Evolutionary conservation across 176 grass and related monocot species (phyloP).

Genomic region (Lolium multiflorum): DNA sequence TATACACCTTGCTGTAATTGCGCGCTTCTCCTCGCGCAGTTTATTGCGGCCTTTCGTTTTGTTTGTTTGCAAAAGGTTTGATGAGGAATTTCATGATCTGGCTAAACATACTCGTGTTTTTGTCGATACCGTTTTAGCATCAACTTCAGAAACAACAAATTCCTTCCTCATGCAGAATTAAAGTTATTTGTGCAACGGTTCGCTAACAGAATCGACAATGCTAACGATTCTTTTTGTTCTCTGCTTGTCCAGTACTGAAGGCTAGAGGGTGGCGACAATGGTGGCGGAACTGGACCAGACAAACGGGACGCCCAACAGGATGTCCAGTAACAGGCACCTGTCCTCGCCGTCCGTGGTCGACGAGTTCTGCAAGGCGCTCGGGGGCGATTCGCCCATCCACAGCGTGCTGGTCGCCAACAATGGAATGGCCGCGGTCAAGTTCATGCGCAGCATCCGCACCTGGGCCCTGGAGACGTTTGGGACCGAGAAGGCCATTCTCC

Average conservation of each 20-base stretch:
- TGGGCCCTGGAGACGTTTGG: constrained; percentile 96
- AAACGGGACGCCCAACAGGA: constrained; percentile 56
- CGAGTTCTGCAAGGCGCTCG: constrained; percentile 81
- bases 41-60: not conserved
- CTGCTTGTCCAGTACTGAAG: constrained; percentile 52
- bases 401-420: constrained; percentile 97
- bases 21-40: not conserved
- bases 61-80: not conserved
- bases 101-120: not conserved
- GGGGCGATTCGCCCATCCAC: constrained; percentile 78
- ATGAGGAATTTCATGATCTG: not conserved
- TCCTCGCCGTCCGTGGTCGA: constrained; percentile 61
- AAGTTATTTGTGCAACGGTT: not conserved
- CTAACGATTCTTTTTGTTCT: constrained; percentile 2
- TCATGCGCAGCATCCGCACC: constrained; percentile 85
- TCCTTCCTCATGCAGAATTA: not conserved
- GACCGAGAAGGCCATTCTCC: constrained; percentile 87
- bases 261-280: constrained; percentile 22
- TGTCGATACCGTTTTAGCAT: not conserved
- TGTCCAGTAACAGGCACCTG: constrained; percentile 48
- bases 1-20: no score
- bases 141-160: not conserved
- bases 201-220: not conserved
- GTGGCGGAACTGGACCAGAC: constrained; percentile 55
- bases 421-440: constrained; percentile 98